A percentile compares a stretch with the other conserved stretches of the same genome.
phyloP scores from a whole-genome alignment of 2,329 filamentous ascomycete species.

The Sarocladium strictum region DNA sequence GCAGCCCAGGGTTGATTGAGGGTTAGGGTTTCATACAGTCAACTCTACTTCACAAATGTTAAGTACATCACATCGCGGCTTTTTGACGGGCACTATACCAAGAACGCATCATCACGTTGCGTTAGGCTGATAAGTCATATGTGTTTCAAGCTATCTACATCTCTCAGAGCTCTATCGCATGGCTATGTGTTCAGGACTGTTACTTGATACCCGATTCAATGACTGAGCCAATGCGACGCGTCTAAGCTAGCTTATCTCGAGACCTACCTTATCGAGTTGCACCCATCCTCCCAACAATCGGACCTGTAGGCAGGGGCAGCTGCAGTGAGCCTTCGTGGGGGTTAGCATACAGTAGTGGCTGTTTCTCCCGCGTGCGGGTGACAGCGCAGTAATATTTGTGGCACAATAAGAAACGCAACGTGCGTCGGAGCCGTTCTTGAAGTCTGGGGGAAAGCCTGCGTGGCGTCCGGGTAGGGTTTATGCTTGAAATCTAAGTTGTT shows the following conservation, averaged over 20 bases:
- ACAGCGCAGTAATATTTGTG: neutral
- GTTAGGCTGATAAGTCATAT: too few relatives aligned
- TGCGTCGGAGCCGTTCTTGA: neutral
- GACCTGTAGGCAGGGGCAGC: too few relatives aligned
- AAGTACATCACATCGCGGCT: too few relatives aligned
- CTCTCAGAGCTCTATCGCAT: too few relatives aligned
- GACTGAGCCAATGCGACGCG: too few relatives aligned
- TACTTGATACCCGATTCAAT: too few relatives aligned
- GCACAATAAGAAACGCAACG: neutral
- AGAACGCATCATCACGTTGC: too few relatives aligned
- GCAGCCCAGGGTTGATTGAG: neutral
- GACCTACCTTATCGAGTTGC: neutral
- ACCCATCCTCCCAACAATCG: neutral
- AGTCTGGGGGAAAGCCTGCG: neutral
- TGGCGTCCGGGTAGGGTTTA: conserved; percentile 6
- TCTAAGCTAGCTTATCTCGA: too few relatives aligned
- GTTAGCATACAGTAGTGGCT: neutral
- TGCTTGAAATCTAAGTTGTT: neutral
- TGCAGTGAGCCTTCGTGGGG: neutral
- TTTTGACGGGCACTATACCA: too few relatives aligned
- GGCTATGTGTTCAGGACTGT: too few relatives aligned
- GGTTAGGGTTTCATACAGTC: neutral
- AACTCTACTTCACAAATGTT: too few relatives aligned
- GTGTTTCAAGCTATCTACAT: too few relatives aligned
- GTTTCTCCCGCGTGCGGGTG: neutral